Evolutionary conservation across 352 stramenopile species (phyloP).

Genomic region (Phytophthora hybrid): DNA sequence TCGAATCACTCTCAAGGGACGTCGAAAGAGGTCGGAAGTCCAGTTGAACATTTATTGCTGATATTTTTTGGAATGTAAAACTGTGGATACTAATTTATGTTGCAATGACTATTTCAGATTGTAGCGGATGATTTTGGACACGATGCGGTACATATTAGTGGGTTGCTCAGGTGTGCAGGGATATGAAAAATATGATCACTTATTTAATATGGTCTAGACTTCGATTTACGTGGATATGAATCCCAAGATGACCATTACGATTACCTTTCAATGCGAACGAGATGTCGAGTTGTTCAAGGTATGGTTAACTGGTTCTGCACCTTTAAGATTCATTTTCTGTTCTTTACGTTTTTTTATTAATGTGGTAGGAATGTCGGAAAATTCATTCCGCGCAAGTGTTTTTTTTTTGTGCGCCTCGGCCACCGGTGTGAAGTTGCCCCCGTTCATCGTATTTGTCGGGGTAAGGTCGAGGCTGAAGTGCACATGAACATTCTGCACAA

Average conservation of each 20-base stretch:
- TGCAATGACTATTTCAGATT: background rate
- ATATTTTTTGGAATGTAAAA: background rate
- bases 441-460: background rate
- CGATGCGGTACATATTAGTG: background rate
- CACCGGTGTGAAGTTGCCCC: background rate
- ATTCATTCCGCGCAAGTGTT: background rate
- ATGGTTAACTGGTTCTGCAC: background rate
- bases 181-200: background rate
- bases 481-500: background rate
- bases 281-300: background rate
- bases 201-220: background rate
- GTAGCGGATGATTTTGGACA: background rate
- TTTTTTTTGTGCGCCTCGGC: background rate
- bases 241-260: background rate
- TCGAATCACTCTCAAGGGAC: background rate
- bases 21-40: background rate
- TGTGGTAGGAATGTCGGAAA: background rate
- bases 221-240: background rate
- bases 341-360: background rate
- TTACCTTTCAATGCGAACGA: background rate
- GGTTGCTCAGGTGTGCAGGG: background rate
- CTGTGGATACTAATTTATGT: background rate
- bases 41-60: background rate
- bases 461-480: background rate
- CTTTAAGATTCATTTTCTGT: background rate